Evolutionary conservation across 257 asterid genomes (phyloP).

Genomic region (Capsicum chinense): DNA sequence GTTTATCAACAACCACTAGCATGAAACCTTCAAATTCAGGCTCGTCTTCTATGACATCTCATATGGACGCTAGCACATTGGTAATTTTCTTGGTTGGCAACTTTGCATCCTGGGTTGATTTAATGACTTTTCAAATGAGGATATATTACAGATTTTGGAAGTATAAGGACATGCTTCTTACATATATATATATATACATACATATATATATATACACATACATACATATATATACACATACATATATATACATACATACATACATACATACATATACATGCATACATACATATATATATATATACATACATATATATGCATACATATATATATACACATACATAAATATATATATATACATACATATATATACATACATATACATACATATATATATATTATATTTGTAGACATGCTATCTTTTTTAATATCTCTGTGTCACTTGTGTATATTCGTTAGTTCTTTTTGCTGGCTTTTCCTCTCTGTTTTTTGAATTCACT

Average conservation of each 20-base stretch:
- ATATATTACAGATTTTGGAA: neutral
- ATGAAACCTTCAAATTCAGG: constrained; percentile 43
- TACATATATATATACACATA: neutral
- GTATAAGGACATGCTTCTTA: neutral
- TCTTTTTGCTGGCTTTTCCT: neutral
- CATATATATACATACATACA: too few relatives aligned
- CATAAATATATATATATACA: fast-evolving
- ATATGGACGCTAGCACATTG: constrained; percentile 50
- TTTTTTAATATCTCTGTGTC: neutral
- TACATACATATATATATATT: neutral
- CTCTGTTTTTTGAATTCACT: neutral
- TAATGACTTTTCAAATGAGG: constrained; percentile 29
- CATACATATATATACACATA: too few relatives aligned
- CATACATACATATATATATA: fast-evolving
- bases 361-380: too few relatives aligned
- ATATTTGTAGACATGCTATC: neutral
- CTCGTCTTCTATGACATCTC: constrained; percentile 49
- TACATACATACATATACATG: neutral
- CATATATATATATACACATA: too few relatives aligned
- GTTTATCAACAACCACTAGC: constrained; percentile 50
- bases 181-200: neutral
- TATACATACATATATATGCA: too few relatives aligned
- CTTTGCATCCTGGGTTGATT: constrained; percentile 27
- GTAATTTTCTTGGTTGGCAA: constrained; percentile 40
- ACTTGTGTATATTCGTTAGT: neutral